These are phyloP conservation scores for Crotalaria pallida DNA, from an alignment of 306 rosid species.

Conservation along the genomic window DNA sequence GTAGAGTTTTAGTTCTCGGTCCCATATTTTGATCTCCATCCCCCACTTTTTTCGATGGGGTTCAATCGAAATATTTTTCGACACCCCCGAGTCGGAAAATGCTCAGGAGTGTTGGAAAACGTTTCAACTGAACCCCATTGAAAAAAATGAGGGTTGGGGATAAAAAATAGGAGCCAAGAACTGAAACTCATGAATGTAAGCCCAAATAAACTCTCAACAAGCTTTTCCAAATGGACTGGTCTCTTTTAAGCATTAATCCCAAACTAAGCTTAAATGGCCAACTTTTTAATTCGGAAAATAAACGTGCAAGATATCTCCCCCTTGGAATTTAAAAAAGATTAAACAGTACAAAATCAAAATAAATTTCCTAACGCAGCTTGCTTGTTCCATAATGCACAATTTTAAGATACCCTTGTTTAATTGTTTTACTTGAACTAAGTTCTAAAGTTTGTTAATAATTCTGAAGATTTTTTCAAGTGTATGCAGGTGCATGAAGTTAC, in stretches of 20 bases:
- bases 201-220: too few relatives aligned
- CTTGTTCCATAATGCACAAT: background rate
- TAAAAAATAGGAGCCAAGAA: too few relatives aligned
- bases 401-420: background rate
- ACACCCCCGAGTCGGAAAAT: too few relatives aligned
- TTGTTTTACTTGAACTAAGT: background rate
- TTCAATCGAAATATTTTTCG: too few relatives aligned
- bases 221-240: too few relatives aligned
- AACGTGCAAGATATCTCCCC: background rate
- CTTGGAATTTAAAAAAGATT: background rate
- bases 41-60: too few relatives aligned
- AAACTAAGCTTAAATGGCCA: background rate
- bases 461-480: background rate
- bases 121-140: too few relatives aligned
- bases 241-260: background rate
- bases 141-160: too few relatives aligned
- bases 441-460: background rate
- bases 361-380: background rate
- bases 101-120: too few relatives aligned
- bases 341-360: background rate
- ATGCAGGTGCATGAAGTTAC: background rate
- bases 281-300: background rate
- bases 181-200: too few relatives aligned
- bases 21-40: too few relatives aligned
- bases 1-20: too few relatives aligned